Percentiles rank a stretch among this genome's conserved stretches.
Evolutionary conservation across 2,329 filamentous ascomycete species (phyloP).

Genomic region (Pseudohalonectria lignicola): DNA sequence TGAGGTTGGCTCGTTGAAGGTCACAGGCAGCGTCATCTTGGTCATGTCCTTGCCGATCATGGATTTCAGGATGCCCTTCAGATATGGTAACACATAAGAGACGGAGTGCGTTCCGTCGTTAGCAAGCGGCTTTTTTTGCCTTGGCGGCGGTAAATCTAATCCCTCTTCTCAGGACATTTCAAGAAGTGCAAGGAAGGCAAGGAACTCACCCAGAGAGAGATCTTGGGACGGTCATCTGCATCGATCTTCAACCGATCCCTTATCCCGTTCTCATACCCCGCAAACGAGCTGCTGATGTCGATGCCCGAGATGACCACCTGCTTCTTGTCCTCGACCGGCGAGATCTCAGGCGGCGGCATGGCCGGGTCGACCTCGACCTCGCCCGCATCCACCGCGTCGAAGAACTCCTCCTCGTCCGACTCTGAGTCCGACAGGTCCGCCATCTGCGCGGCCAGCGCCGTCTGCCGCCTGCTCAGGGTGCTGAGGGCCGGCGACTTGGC

Average conservation of each 20-base stretch:
- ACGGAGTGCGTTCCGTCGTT: slow-evolving; percentile 12
- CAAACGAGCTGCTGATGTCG: slow-evolving; percentile 69
- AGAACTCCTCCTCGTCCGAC: slow-evolving; percentile 86
- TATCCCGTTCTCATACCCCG: slow-evolving; percentile 84
- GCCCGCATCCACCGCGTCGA: slow-evolving; percentile 90
- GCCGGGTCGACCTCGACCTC: slow-evolving; percentile 72
- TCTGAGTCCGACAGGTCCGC: slow-evolving; percentile 70
- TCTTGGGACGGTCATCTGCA: slow-evolving; percentile 83
- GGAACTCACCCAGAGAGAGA: slow-evolving; percentile 79
- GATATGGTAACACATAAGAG: too few species aligned
- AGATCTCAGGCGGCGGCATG: slow-evolving; percentile 33
- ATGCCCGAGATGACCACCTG: slow-evolving; percentile 33
- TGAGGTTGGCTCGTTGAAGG: slow-evolving; percentile 97
- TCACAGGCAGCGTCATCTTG: slow-evolving; percentile 96
- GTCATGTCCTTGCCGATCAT: slow-evolving; percentile 99
- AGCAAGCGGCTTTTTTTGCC: not conserved
- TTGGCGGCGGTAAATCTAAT: not conserved
- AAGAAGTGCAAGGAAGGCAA: too few species aligned
- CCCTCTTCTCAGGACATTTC: not conserved
- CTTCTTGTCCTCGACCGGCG: slow-evolving; percentile 24
- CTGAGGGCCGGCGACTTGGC: slow-evolving; percentile 27
- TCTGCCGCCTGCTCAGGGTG: slow-evolving; percentile 44
- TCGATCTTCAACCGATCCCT: slow-evolving; percentile 76
- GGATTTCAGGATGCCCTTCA: slow-evolving; percentile 85
- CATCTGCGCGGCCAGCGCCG: slow-evolving; percentile 56